Conservation (phyloP, 2,329 filamentous ascomycete genomes). For the Microdochium trichocladiopsis region DNA sequence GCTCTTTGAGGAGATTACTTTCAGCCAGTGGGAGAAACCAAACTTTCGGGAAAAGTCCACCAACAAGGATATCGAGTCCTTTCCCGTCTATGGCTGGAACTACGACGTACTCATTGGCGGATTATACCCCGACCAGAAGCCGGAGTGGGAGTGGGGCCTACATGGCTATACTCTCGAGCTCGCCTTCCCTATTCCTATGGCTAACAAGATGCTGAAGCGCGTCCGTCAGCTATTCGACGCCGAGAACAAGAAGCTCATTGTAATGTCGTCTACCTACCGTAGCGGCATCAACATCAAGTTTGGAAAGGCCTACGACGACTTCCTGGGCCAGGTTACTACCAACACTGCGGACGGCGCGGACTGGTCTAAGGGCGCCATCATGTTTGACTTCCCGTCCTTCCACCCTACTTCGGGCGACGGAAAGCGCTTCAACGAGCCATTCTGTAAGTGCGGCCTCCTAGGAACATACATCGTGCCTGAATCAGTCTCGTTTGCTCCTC, state of each 20-base stretch:
- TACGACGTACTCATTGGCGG: slow-evolving; percentile 47
- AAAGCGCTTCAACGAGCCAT: slow-evolving; percentile 40
- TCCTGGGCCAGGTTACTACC: slow-evolving; percentile 41
- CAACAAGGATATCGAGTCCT: slow-evolving; percentile 29
- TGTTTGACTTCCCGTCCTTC: slow-evolving; percentile 46
- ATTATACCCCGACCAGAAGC: slow-evolving; percentile 37
- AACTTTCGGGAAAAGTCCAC: slow-evolving; percentile 46
- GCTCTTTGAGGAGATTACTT: slow-evolving; percentile 41
- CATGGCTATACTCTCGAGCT: slow-evolving; percentile 42
- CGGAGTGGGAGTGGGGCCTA: slow-evolving; percentile 42
- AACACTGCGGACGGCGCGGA: slow-evolving; percentile 39
- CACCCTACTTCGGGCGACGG: slow-evolving; percentile 35
- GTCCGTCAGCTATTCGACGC: slow-evolving; percentile 40
- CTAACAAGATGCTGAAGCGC: slow-evolving; percentile 40
- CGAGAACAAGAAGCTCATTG: slow-evolving; percentile 30
- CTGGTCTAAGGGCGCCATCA: slow-evolving; percentile 41
- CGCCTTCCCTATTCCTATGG: slow-evolving; percentile 40
- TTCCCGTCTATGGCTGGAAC: slow-evolving; percentile 46
- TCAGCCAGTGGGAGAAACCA: slow-evolving; percentile 38
- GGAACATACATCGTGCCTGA: neutral
- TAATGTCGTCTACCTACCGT: slow-evolving; percentile 43
- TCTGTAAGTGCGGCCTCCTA: slow-evolving; percentile 28
- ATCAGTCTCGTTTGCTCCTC: neutral
- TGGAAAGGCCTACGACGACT: slow-evolving; percentile 38
- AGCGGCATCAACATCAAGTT: slow-evolving; percentile 48